These are phyloP conservation scores for Brasenia schreberi DNA, from an alignment of 164 flowering plant genomes.

Conservation along the genomic window DNA sequence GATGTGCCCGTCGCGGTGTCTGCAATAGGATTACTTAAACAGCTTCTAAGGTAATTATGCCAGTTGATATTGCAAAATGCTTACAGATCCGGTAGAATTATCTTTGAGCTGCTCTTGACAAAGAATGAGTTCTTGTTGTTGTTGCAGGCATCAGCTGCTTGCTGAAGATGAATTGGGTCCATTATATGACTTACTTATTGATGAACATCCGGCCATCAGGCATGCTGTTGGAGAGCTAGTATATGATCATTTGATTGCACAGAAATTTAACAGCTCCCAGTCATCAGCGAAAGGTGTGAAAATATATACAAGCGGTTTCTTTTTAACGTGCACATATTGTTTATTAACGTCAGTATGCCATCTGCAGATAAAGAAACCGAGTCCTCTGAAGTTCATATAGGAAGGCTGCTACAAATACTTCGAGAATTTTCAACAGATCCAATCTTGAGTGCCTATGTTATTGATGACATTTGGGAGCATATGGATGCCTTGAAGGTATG, in stretches of 20 bases:
- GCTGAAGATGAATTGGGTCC: conserved; percentile 90
- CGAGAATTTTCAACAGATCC: conserved; percentile 79
- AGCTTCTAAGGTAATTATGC: conserved; percentile 54
- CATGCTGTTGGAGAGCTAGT: conserved; percentile 94
- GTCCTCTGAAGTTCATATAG: conserved; percentile 70
- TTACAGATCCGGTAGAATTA: background rate
- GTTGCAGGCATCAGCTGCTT: conserved; percentile 81
- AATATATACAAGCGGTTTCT: background rate
- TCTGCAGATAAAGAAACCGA: conserved; percentile 45
- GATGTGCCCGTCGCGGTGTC: conserved; percentile 96
- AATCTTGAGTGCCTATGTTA: conserved; percentile 67
- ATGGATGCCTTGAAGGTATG: conserved; percentile 95
- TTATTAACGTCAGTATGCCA: background rate
- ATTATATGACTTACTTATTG: conserved; percentile 86
- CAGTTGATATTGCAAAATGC: background rate
- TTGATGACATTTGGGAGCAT: conserved; percentile 97
- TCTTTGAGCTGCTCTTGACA: background rate
- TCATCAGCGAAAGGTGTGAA: conserved; percentile 42
- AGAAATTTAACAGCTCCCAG: conserved; percentile 60
- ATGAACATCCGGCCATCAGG: conserved; percentile 82
- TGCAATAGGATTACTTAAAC: conserved; percentile 93
- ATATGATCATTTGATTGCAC: conserved; percentile 95
- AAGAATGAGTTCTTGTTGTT: conserved; percentile 1
- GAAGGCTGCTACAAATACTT: conserved; percentile 85
- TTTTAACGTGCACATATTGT: background rate